Percentiles rank a stretch among this genome's conserved stretches.
These are phyloP conservation scores for Trichoderma hamatum DNA, from an alignment of 2,329 filamentous ascomycete species.

Conservation along the genomic window DNA sequence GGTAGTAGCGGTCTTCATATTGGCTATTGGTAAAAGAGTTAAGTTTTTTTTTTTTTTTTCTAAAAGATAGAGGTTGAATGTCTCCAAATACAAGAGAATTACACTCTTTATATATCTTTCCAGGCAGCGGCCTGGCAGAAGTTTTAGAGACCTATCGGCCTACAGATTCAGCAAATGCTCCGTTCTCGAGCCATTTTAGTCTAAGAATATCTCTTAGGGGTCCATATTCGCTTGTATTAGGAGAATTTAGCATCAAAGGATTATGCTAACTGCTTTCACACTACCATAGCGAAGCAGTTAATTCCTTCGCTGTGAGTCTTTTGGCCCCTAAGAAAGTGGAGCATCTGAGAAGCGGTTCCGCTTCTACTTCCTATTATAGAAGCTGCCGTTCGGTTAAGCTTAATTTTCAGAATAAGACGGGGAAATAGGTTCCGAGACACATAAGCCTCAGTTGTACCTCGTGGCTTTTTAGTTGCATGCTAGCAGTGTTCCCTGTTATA, in stretches of 20 bases:
- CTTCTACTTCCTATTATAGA: slow-evolving; percentile 4
- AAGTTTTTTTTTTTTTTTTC: not conserved
- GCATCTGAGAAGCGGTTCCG: not conserved
- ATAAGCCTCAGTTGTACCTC: not conserved
- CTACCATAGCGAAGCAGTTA: slow-evolving; percentile 4
- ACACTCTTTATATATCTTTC: not conserved
- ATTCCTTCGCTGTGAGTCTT: not conserved
- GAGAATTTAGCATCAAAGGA: not conserved
- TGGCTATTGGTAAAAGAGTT: not conserved
- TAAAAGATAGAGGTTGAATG: too few relatives aligned
- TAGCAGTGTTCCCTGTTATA: not conserved
- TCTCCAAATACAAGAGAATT: not conserved
- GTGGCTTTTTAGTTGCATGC: not conserved
- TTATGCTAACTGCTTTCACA: not conserved
- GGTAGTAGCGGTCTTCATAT: not conserved
- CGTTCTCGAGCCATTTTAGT: not conserved
- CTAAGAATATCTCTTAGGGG: not conserved
- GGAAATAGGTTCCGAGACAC: not conserved
- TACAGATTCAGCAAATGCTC: not conserved
- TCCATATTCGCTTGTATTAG: not conserved
- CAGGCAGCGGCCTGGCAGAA: not conserved
- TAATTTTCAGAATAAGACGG: slow-evolving; percentile 6
- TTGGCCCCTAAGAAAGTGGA: not conserved
- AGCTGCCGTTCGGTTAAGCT: not conserved
- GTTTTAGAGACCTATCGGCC: not conserved